Evolutionary conservation across 2,329 filamentous ascomycete species (phyloP).

Genomic region (Dactylellina drechsleri): DNA sequence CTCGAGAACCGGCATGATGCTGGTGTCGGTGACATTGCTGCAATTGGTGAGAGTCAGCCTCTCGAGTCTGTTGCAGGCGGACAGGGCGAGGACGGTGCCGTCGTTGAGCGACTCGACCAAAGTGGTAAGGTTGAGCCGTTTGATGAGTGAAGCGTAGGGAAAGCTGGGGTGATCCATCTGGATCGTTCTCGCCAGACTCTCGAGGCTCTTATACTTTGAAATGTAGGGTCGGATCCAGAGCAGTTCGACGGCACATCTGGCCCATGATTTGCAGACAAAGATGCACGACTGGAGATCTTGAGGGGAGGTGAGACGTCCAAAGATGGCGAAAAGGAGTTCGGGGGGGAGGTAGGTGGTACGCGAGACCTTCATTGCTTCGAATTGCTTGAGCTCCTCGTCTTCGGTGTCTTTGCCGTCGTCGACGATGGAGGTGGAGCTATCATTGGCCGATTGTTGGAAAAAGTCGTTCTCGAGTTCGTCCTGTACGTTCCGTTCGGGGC

Average conservation of each 20-base stretch:
- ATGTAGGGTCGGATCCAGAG: slow-evolving; percentile 95
- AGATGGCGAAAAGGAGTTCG: slow-evolving; percentile 93
- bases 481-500: slow-evolving; percentile 57
- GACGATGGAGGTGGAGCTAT: slow-evolving; percentile 58
- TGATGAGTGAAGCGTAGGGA: slow-evolving; percentile 87
- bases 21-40: slow-evolving; percentile 81
- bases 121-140: slow-evolving; percentile 86
- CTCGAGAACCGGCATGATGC: slow-evolving; percentile 80
- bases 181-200: slow-evolving; percentile 82
- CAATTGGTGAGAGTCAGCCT: slow-evolving; percentile 93
- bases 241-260: slow-evolving; percentile 87
- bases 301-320: slow-evolving; percentile 80
- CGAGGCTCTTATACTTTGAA: slow-evolving; percentile 83
- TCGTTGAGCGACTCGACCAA: slow-evolving; percentile 83
- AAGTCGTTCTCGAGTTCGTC: slow-evolving; percentile 57
- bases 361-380: slow-evolving; percentile 58
- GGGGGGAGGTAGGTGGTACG: slow-evolving; percentile 82
- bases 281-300: slow-evolving; percentile 86
- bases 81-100: slow-evolving; percentile 83
- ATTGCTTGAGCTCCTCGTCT: slow-evolving; percentile 56
- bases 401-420: slow-evolving; percentile 53
- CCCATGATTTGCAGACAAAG: slow-evolving; percentile 94
- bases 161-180: slow-evolving; percentile 80
- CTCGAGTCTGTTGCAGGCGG: slow-evolving; percentile 88
- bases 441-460: slow-evolving; percentile 57